These are phyloP conservation scores for Ogataea thermomethanolica DNA, from an alignment of 805 yeast genomes.

Conservation along the genomic window DNA sequence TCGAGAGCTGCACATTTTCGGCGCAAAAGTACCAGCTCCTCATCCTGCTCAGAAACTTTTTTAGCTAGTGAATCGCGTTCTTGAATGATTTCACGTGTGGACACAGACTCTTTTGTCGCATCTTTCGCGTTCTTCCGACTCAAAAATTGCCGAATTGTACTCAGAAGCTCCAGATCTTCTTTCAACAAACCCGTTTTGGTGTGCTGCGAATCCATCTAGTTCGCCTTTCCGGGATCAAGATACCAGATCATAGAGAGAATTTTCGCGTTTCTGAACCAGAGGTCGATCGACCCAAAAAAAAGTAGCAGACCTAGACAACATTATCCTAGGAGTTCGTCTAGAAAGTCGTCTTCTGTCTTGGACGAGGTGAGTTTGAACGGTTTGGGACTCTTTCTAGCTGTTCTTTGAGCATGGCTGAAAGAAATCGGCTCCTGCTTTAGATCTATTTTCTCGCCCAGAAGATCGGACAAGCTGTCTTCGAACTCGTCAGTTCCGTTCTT, in stretches of 20 bases:
- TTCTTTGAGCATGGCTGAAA: too few relatives aligned
- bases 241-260: neutral
- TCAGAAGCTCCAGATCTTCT: neutral
- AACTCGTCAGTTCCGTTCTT: conserved; percentile 8
- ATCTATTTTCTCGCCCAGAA: conserved; percentile 11
- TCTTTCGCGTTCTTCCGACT: neutral
- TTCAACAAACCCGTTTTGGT: neutral
- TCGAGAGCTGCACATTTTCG: conserved; percentile 1
- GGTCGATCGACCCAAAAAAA: conserved; percentile 5
- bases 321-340: conserved; percentile 18
- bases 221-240: neutral
- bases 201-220: neutral
- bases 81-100: neutral
- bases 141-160: neutral
- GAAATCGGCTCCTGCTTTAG: neutral
- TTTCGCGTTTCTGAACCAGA: conserved; percentile 5
- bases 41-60: neutral
- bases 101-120: neutral
- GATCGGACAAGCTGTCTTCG: conserved; percentile 22
- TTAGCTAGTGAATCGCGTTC: neutral
- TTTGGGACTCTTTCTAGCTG: neutral
- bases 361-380: conserved; percentile 1
- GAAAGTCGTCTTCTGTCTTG: conserved; percentile 18
- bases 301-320: neutral
- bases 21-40: neutral